Evolutionary conservation across 345 rosid species (phyloP).

Genomic region (Microthlaspi erraticum): DNA sequence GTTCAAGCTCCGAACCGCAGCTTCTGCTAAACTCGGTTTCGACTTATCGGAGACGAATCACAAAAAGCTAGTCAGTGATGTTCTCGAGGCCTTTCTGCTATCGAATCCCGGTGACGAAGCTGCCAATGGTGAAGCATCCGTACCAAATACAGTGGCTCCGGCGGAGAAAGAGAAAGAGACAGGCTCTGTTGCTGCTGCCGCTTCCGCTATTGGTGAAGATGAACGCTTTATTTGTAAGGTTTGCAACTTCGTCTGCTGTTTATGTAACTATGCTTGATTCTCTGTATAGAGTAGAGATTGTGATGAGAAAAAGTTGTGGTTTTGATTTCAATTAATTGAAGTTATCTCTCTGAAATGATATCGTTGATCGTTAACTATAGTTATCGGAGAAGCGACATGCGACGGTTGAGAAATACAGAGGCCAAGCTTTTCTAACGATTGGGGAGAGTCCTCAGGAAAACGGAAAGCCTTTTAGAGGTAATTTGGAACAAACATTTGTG

Average conservation of each 20-base stretch:
- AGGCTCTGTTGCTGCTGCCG: not conserved
- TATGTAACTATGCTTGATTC: slow-evolving; percentile 8
- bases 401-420: slow-evolving; percentile 52
- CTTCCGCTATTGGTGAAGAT: slow-evolving; percentile 32
- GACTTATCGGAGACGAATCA: slow-evolving; percentile 53
- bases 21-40: slow-evolving; percentile 61
- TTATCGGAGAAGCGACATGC: slow-evolving; percentile 63
- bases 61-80: slow-evolving; percentile 59
- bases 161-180: slow-evolving; percentile 39
- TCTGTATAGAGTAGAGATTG: not conserved
- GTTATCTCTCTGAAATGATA: too few species aligned
- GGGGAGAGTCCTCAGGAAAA: slow-evolving; percentile 55
- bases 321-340: too few species aligned
- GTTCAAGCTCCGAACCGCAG: slow-evolving; percentile 67
- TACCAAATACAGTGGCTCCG: slow-evolving; percentile 11
- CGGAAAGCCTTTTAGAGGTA: slow-evolving; percentile 63
- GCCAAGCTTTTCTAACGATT: slow-evolving; percentile 55
- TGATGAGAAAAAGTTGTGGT: too few species aligned
- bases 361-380: slow-evolving; percentile 48
- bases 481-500: not conserved
- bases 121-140: slow-evolving; percentile 28
- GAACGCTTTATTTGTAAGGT: slow-evolving; percentile 70
- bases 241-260: not conserved
- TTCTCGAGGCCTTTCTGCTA: slow-evolving; percentile 66
- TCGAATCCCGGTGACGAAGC: slow-evolving; percentile 42